These are phyloP conservation scores for Colletotrichum lupini DNA, from an alignment of 2,329 filamentous ascomycete species.

Conservation along the genomic window DNA sequence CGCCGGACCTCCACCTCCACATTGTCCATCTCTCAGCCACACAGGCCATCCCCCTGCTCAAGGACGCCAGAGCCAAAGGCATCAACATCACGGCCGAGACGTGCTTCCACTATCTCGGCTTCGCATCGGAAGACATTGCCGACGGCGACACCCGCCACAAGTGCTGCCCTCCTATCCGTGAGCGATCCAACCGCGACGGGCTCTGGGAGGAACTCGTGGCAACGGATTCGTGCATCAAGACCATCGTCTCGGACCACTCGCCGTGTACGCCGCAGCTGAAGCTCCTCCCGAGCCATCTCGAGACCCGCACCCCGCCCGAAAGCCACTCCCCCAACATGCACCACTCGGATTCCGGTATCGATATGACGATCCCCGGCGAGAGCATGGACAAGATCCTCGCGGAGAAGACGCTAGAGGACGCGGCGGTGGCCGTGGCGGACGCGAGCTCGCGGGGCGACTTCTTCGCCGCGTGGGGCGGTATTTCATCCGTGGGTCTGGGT, in stretches of 20 bases:
- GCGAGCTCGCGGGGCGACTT: constrained; percentile 76
- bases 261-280: constrained; percentile 97
- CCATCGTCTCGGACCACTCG: constrained; percentile 94
- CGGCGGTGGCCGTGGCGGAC: constrained; percentile 49
- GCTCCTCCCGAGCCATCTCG: constrained; percentile 78
- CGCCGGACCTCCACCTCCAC: constrained; percentile 86
- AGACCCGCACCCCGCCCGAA: constrained; percentile 44
- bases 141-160: constrained; percentile 93
- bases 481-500: constrained; percentile 92
- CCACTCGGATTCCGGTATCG: constrained; percentile 65
- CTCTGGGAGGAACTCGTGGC: constrained; percentile 86
- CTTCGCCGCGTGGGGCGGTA: constrained; percentile 96
- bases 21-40: constrained; percentile 95
- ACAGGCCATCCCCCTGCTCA: constrained; percentile 85
- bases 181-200: constrained; percentile 81
- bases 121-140: constrained; percentile 83
- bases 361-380: constrained; percentile 53
- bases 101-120: constrained; percentile 92
- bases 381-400: constrained; percentile 38
- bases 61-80: constrained; percentile 76
- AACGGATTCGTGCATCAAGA: constrained; percentile 83
- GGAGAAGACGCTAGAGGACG: constrained; percentile 42
- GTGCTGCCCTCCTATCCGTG: constrained; percentile 92
- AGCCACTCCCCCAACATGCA: constrained; percentile 49
- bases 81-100: constrained; percentile 93